Base-by-base conservation (phyloP, 2,329 filamentous ascomycete genomes). In the Cladophialophora yegresii region DNA sequence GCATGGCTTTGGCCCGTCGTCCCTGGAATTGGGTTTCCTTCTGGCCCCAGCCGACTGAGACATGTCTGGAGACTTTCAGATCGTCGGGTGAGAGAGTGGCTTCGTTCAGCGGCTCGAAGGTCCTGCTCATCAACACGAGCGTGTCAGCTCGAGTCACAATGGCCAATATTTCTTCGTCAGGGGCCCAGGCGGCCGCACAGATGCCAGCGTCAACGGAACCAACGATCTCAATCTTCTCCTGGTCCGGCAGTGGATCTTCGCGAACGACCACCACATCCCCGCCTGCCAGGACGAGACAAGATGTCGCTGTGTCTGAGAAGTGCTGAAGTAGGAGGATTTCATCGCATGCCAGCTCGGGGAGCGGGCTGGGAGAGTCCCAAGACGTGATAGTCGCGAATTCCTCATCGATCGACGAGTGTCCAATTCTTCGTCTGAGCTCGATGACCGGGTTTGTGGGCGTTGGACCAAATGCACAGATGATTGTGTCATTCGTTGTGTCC, bases 1-100 rank as follows among this genome's bases (percentile, higher is more conserved):
- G 86, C 69, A 98, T 81, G 22, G 92, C 92, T 78, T 87, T 88
- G 63, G 93, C 93, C 67, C 93, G 87, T 72, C 91, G 92, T 57
- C 95, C 95, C 74, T 97, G 91, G 76, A 99, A 99, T 76, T 99
- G 95, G 0, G 95, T 99, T 78, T 99, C 95, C 75, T 90, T 92
- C 81, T 98, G 98, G 65, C 95, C 95, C 95, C 95, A 99, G 56
- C 95, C 95, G 23, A 99, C 93, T 22, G 92, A 96, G 63, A 97
- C 95, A 80, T 97, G 93, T 75, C 89, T 95, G 28, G 90, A 98
- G n/a, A 87, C 86, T 71, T 89, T 89, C 68, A 96, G 84, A 77
- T 96, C 93, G 51, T 93, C 91, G 0, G 81, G 75, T 0, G 85
- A 86, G 76, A 98, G 87, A 36, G 83, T 80, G 58, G 90, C 83